These are phyloP conservation scores for Umbellularia californica DNA, from an alignment of 164 flowering plant species.

Conservation along the genomic window DNA sequence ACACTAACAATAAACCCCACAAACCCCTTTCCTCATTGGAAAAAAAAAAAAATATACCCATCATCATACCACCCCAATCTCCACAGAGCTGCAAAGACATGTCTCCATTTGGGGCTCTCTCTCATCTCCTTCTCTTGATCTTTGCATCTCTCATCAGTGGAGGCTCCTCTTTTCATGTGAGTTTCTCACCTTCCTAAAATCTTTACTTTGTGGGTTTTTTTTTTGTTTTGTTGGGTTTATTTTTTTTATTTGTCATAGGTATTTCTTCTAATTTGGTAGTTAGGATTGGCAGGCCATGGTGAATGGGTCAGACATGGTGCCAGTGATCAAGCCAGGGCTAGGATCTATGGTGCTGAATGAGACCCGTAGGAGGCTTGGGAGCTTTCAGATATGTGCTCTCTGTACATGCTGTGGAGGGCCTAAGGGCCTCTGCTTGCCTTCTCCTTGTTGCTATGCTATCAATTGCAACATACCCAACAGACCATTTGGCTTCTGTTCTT, in stretches of 20 bases:
- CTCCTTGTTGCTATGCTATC: constrained; percentile 94
- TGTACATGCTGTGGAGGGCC: constrained; percentile 96
- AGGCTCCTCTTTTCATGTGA: constrained; percentile 6
- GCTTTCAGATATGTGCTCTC: constrained; percentile 73
- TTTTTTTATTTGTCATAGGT: background rate
- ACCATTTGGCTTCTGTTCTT: constrained; percentile 91
- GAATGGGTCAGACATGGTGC: constrained; percentile 41
- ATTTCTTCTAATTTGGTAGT: background rate
- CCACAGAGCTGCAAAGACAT: constrained; percentile 1
- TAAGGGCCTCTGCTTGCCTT: constrained; percentile 60
- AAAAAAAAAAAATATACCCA: background rate
- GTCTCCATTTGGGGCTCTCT: constrained; percentile 8
- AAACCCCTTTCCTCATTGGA: background rate
- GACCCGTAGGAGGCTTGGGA: constrained; percentile 55
- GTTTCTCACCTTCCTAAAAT: background rate
- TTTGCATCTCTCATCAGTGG: constrained; percentile 9
- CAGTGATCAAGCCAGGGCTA: constrained; percentile 37
- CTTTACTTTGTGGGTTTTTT: background rate
- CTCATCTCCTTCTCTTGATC: constrained; percentile 10
- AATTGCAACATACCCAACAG: constrained; percentile 93
- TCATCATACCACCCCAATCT: background rate
- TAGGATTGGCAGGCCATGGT: background rate
- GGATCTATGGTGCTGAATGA: constrained; percentile 51
- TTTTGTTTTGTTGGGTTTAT: background rate
- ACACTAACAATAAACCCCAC: constrained; percentile 1